These are phyloP conservation scores for Calonectria fujianensis DNA, from an alignment of 2,329 filamentous ascomycete species.

Conservation along the genomic window DNA sequence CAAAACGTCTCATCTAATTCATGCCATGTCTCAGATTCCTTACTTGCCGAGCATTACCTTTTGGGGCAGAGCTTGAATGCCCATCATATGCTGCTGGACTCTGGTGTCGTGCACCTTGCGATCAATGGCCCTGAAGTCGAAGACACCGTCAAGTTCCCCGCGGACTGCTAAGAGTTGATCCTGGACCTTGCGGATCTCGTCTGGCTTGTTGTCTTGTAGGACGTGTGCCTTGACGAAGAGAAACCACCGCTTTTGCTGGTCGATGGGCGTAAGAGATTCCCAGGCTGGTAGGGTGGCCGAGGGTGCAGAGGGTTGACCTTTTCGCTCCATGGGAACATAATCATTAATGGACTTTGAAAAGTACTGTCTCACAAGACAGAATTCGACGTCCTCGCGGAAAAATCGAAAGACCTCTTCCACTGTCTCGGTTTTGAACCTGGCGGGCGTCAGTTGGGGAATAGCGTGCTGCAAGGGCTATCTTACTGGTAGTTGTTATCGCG, in stretches of 20 bases:
- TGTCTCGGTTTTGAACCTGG: slow-evolving; percentile 71
- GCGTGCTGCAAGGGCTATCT: slow-evolving; percentile 35
- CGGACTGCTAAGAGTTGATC: slow-evolving; percentile 69
- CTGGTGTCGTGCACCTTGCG: slow-evolving; percentile 73
- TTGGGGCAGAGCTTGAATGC: slow-evolving; percentile 62
- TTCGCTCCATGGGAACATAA: slow-evolving; percentile 58
- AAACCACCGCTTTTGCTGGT: slow-evolving; percentile 72
- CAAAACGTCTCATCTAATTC: background rate
- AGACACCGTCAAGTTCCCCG: slow-evolving; percentile 70
- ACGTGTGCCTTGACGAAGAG: slow-evolving; percentile 73
- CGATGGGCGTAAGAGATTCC: slow-evolving; percentile 68
- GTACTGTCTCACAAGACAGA: slow-evolving; percentile 70
- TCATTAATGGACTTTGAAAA: slow-evolving; percentile 60
- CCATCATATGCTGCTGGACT: slow-evolving; percentile 62
- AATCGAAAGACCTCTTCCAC: slow-evolving; percentile 73
- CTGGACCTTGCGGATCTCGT: slow-evolving; percentile 73
- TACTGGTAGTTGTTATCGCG: slow-evolving; percentile 73
- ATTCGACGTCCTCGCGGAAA: slow-evolving; percentile 73
- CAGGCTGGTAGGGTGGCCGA: slow-evolving; percentile 65
- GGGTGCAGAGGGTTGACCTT: slow-evolving; percentile 44
- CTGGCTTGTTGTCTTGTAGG: slow-evolving; percentile 74
- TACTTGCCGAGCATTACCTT: slow-evolving; percentile 60
- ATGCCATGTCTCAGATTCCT: slow-evolving; percentile 16
- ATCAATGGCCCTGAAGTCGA: slow-evolving; percentile 72
- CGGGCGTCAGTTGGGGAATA: background rate